phyloP scores from a whole-genome alignment of 2,329 filamentous ascomycete genomes.

The Neocatenulostroma microsporum region DNA sequence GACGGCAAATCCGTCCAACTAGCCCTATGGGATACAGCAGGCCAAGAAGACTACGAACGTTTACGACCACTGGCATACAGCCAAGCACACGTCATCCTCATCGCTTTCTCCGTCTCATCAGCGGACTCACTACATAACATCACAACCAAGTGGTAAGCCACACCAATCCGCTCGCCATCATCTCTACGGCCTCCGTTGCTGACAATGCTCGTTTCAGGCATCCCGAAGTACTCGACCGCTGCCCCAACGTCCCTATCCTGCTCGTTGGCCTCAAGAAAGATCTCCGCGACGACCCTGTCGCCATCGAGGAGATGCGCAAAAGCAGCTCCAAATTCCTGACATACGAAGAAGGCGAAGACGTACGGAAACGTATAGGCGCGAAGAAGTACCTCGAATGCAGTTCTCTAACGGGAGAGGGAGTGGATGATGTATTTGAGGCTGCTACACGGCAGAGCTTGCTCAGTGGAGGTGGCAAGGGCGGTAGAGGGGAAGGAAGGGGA shows the following conservation, averaged over 20 bases:
- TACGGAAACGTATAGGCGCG: slow-evolving; percentile 77
- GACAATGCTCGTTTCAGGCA: slow-evolving; percentile 21
- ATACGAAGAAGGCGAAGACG: slow-evolving; percentile 72
- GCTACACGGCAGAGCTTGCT: slow-evolving; percentile 86
- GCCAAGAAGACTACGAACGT: slow-evolving; percentile 97
- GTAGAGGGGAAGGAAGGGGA: slow-evolving; percentile 59
- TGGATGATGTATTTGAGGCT: slow-evolving; percentile 97
- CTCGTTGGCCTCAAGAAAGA: slow-evolving; percentile 96
- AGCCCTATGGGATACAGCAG: slow-evolving; percentile 98
- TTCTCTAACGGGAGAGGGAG: slow-evolving; percentile 87
- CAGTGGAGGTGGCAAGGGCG: slow-evolving; percentile 87
- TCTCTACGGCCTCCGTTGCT: background rate
- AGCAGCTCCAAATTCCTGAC: slow-evolving; percentile 82
- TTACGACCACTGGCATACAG: slow-evolving; percentile 90
- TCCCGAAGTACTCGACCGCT: slow-evolving; percentile 88
- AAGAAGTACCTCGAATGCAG: slow-evolving; percentile 96
- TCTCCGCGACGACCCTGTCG: slow-evolving; percentile 85
- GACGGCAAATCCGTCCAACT: slow-evolving; percentile 98
- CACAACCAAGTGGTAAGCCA: slow-evolving; percentile 96
- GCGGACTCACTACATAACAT: slow-evolving; percentile 97
- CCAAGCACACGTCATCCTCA: slow-evolving; percentile 93
- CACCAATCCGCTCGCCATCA: too few relatives aligned
- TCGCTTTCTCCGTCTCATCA: slow-evolving; percentile 91
- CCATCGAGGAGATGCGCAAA: slow-evolving; percentile 96
- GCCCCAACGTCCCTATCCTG: slow-evolving; percentile 90